Base-by-base conservation (phyloP, 2,329 filamentous ascomycete genomes). In the Cercospora berteroae region DNA sequence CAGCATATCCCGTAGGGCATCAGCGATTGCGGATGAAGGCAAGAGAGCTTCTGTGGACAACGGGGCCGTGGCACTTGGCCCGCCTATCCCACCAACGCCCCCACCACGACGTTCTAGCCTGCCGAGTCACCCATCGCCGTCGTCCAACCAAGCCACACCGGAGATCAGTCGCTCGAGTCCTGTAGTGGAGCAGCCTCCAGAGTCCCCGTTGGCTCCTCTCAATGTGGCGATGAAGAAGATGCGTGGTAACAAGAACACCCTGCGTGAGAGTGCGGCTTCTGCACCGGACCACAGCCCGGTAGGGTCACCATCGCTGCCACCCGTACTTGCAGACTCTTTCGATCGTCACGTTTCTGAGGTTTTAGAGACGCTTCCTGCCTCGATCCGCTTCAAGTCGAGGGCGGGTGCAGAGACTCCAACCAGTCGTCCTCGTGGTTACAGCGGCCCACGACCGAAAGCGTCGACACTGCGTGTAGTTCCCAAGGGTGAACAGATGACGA, bases 371-470 rank as follows among this genome's bases (percentile, higher is more conserved):
- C 69, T 79, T 13, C 76, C 77, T 12, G 89, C 90, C 33, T 89
- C 89, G 69, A 96, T 98, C 73, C 89, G 88, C 61, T 84, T 97
- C 50, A 88, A 88, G 1, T 83, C 85, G 2, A 85, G 86, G 60
- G 81, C 84, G 23, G 79, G 81, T 1, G 81, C 83, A 48, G 77
- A 78, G 29, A 74, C 75, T 9, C 74, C 75, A 3, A 59, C 67
- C 27, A 25, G 63, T 31, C 73, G 74, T 7, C 60, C 69, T 10
- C 70, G 70, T 29, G 67, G 52, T 13, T 71, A 69, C 42, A 58
- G 60, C 29, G 73, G 69, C 12, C 64, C 70, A 39, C 69, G 74
- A 12, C 67, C 71, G 1, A 74, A 69, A 60, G 58, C 68, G 10
- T 27, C 58, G 12, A 63, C 58, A 16, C 31, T 56, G 20, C 67